Conservation (phyloP, 306 rosid genomes). For the Cotoneaster glaucophyllus region DNA sequence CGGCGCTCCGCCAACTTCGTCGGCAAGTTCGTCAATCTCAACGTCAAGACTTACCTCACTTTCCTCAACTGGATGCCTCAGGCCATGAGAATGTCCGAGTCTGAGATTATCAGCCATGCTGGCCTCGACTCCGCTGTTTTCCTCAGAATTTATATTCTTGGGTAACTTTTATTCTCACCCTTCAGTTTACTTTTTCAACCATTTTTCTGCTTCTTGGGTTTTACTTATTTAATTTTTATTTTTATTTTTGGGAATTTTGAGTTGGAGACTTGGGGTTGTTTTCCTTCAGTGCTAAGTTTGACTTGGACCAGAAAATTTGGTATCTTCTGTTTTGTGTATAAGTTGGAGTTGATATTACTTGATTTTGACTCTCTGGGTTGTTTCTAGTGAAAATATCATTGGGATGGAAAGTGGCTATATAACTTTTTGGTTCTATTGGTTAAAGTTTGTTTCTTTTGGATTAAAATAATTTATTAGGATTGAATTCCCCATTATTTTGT, state of each 20-base stretch:
- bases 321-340: neutral
- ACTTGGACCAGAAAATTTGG: neutral
- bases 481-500: neutral
- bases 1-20: constrained; percentile 60
- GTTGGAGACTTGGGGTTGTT: neutral
- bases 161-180: constrained; percentile 33
- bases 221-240: too few relatives aligned
- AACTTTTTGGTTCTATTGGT: neutral
- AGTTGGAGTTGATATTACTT: neutral
- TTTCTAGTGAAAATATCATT: neutral
- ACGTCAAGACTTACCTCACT: constrained; percentile 63
- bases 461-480: too few relatives aligned
- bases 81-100: constrained; percentile 74
- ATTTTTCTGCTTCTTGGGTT: neutral
- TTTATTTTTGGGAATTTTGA: neutral
- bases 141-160: constrained; percentile 82
- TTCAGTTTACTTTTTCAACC: neutral
- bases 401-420: neutral
- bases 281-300: neutral
- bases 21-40: constrained; percentile 76
- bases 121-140: constrained; percentile 97
- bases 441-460: too few relatives aligned
- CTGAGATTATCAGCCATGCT: constrained; percentile 80
- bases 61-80: constrained; percentile 97
- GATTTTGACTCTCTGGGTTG: constrained; percentile 6